Conservation (phyloP, 495 filamentous ascomycete species). For the Hyaloscypha bicolor region DNA sequence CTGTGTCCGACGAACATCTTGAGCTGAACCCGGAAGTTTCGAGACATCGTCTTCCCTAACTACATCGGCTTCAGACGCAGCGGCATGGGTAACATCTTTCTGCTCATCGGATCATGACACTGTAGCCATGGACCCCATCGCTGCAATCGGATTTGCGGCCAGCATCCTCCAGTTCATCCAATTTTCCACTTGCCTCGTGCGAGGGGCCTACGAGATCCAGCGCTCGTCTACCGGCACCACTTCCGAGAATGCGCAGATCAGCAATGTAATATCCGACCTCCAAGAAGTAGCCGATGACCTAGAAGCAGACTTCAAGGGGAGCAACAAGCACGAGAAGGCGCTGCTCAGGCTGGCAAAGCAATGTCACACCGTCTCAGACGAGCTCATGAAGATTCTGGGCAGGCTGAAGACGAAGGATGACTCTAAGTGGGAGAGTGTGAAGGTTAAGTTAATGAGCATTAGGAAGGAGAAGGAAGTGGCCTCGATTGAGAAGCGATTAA, state of each 20-base stretch:
- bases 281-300: constrained; percentile 3
- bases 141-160: constrained; percentile 2
- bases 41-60: too few relatives aligned
- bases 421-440: constrained; percentile 9
- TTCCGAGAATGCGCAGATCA: constrained; percentile 13
- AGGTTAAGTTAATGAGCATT: too few relatives aligned
- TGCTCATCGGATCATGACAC: too few relatives aligned
- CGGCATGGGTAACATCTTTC: too few relatives aligned
- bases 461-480: too few relatives aligned
- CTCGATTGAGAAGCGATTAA: too few relatives aligned
- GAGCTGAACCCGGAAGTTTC: too few relatives aligned
- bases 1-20: too few relatives aligned
- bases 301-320: constrained; percentile 3
- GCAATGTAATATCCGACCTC: constrained; percentile 7
- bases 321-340: constrained; percentile 11
- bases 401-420: constrained; percentile 4
- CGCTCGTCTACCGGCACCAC: constrained; percentile 7
- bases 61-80: too few relatives aligned
- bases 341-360: constrained; percentile 9
- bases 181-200: background rate
- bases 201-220: constrained; percentile 12
- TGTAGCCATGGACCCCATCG: constrained; percentile 6
- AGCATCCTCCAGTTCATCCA: constrained; percentile 10
- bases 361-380: constrained; percentile 12
- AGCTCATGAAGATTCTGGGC: constrained; percentile 10